Evolutionary conservation across 768 basidiomycete species (phyloP).

Genomic region (Boletus coccyginus): DNA sequence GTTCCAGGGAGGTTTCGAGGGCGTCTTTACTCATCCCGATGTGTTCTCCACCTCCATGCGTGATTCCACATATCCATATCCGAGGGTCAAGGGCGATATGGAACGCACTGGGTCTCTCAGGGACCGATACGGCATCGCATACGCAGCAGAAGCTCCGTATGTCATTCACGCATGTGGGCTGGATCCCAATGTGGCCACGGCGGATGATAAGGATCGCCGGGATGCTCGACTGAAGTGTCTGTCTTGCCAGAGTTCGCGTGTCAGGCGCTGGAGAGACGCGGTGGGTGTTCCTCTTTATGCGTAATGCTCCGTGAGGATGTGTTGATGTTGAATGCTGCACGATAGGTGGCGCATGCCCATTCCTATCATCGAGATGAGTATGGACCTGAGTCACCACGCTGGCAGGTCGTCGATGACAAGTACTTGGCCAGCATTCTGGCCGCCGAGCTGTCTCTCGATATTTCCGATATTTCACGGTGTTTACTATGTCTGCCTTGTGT

Average conservation of each 20-base stretch:
- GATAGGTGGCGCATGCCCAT: conserved; percentile 2
- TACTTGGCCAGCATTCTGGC: background rate
- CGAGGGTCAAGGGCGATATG: too few species aligned
- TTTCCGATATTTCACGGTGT: background rate
- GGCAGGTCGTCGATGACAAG: background rate
- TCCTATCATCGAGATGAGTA: background rate
- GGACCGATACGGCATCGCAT: background rate
- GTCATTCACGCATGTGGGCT: conserved; percentile 5
- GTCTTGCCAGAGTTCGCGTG: background rate
- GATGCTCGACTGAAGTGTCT: conserved; percentile 7
- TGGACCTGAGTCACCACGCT: background rate
- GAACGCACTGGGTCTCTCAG: background rate
- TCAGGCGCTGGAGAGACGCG: conserved; percentile 7
- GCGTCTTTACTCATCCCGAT: background rate
- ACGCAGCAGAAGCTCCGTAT: background rate
- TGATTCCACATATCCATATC: background rate
- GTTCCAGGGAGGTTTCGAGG: background rate
- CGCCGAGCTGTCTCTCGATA: background rate
- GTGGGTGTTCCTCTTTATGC: background rate
- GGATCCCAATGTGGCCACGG: conserved; percentile 3
- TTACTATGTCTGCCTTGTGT: background rate
- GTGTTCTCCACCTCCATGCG: background rate
- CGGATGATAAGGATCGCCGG: conserved; percentile 8
- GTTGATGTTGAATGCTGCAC: background rate
- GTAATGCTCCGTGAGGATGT: background rate